Conservation (phyloP, 805 yeast species). For the Blastobotrys mokoenaii region DNA sequence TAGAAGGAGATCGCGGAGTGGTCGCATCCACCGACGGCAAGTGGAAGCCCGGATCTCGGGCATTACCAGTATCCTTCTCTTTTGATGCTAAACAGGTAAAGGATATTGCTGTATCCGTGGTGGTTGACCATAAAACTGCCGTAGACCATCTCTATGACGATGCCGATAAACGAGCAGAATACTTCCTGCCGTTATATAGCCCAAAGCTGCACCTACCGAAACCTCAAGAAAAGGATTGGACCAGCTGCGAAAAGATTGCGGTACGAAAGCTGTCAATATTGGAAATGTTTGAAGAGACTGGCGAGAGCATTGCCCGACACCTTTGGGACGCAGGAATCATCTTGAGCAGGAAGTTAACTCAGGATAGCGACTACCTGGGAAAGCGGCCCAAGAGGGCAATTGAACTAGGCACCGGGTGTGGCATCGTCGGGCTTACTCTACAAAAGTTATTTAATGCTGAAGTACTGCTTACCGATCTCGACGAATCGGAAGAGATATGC, state of each 20-base stretch:
- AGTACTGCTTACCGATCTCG: constrained; percentile 31
- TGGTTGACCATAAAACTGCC: not conserved
- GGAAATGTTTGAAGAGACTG: constrained; percentile 30
- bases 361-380: not conserved
- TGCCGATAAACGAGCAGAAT: not conserved
- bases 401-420: constrained; percentile 39
- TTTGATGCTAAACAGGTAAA: not conserved
- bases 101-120: not conserved
- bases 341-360: not conserved
- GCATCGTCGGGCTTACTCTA: constrained; percentile 31
- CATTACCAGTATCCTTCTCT: constrained; percentile 1
- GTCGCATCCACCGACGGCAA: not conserved
- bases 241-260: constrained; percentile 2
- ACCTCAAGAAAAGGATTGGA: not conserved
- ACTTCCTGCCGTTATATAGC: constrained; percentile 10
- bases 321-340: constrained; percentile 36
- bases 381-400: constrained; percentile 19
- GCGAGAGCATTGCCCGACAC: constrained; percentile 36
- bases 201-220: not conserved
- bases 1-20: not conserved
- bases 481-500: constrained; percentile 33
- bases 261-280: constrained; percentile 2
- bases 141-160: constrained; percentile 7
- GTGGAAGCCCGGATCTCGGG: constrained; percentile 14
- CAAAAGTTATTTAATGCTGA: constrained; percentile 17